Evolutionary conservation across 768 basidiomycete genomes (phyloP), one percentile per base, ranked within the genome.

Genomic region (Cystoderma amianthinum): DNA sequence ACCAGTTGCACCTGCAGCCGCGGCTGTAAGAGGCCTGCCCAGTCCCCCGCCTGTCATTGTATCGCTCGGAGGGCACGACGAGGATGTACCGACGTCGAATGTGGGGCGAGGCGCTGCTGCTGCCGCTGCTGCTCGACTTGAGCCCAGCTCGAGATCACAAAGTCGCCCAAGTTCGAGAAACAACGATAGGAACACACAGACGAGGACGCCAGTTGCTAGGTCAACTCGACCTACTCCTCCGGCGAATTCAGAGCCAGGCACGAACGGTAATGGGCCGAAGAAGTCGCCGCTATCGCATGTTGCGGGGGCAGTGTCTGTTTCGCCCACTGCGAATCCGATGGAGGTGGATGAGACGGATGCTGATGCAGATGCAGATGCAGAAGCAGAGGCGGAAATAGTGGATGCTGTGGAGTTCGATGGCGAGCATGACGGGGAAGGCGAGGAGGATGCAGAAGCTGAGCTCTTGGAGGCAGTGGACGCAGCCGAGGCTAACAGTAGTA

Each of bases 391-490:
- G 16, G 23, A 48, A 18, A 21, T 38, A 17, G 25, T 15, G 5
- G 60, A 53, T 15, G 55, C 48, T 16, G 60, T 37, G 6, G 46
- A 50, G 28, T 40, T 39, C 19, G 36, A 53, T 47, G 53, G 22
- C 2, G 59, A 56, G n/a, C 44, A 49, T 19, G 49, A 60, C 15
- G 59, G 37, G 5, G 59, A 61, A 16, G 48, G 18, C 0, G 56
- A 51, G 12, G 57, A 36, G 18, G 34, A 36, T 36, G 34, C 57
- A 1, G 69, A 70, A 41, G 62, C 70, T 35, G 73, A 75, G 18
- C 52, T 76, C 18, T 52, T 74, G n/a, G 73, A 72, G 46, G 73
- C 73, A 24, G 73, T 71, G 0, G 70, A 70, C 44, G 73, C 72
- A 4, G 65, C 72, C 4, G 73, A 72, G 50, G 68, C 65, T 15